Conservation (phyloP, 2,329 filamentous ascomycete genomes). For the Aspergillus sp. region DNA sequence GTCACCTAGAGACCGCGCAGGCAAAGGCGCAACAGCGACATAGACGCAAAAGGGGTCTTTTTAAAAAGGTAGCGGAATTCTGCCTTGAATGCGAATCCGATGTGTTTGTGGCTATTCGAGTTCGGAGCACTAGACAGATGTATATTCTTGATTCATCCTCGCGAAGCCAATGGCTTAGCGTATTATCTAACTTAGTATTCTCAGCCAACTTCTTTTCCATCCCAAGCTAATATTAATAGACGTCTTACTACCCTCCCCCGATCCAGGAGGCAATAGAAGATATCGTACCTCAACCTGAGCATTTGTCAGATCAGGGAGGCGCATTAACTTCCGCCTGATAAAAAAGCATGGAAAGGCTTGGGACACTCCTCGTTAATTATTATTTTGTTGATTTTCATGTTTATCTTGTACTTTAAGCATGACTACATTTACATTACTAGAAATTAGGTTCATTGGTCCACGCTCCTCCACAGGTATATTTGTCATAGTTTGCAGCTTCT, state of each 20-base stretch:
- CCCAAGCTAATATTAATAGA: slow-evolving; percentile 3
- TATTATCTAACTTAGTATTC: slow-evolving; percentile 5
- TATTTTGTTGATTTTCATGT: neutral
- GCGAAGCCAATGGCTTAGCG: slow-evolving; percentile 3
- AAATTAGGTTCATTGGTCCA: too few relatives aligned
- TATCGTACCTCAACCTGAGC: slow-evolving; percentile 1
- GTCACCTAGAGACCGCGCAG: slow-evolving; percentile 8
- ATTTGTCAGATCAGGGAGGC: slow-evolving; percentile 1
- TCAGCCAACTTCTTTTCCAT: neutral
- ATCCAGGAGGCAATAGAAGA: slow-evolving; percentile 1
- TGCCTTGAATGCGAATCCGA: slow-evolving; percentile 11
- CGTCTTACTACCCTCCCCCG: slow-evolving; percentile 4
- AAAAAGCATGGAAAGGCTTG: neutral
- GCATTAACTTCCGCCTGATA: neutral
- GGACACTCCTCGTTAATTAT: neutral
- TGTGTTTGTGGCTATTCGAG: slow-evolving; percentile 8
- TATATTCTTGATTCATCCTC: slow-evolving; percentile 12
- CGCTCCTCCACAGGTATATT: too few relatives aligned
- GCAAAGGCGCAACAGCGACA: slow-evolving; percentile 11
- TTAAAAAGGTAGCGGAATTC: slow-evolving; percentile 13
- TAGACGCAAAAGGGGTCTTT: slow-evolving; percentile 8
- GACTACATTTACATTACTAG: too few relatives aligned
- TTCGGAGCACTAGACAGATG: slow-evolving; percentile 10
- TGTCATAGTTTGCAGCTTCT: too few relatives aligned
- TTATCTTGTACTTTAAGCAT: neutral